phyloP scores from a whole-genome alignment of 2,329 filamentous ascomycete genomes.

The Trichoderma citrinoviride region DNA sequence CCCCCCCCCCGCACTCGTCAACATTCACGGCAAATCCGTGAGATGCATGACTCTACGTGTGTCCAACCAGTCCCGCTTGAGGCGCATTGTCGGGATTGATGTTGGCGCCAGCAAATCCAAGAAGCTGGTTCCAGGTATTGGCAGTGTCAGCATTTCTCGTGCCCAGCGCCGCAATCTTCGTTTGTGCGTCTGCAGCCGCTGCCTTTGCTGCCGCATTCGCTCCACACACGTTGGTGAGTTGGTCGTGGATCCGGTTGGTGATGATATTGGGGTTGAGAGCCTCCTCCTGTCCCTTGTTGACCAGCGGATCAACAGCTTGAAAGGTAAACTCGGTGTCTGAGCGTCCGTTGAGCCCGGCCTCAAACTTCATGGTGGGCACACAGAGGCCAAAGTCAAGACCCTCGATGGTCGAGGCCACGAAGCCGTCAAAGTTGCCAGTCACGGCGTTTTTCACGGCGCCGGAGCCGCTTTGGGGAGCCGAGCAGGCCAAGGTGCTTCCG shows the following conservation, averaged over 20 bases:
- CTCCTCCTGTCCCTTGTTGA: constrained; percentile 11
- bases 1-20: too few species aligned
- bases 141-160: constrained; percentile 9
- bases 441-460: constrained; percentile 8
- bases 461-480: neutral
- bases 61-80: neutral
- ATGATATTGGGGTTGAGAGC: constrained; percentile 16
- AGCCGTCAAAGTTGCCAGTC: constrained; percentile 13
- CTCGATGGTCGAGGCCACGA: neutral
- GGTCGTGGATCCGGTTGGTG: constrained; percentile 13
- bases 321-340: constrained; percentile 9
- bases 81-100: constrained; percentile 14
- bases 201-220: constrained; percentile 15
- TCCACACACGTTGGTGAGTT: constrained; percentile 11
- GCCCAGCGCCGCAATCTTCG: constrained; percentile 1
- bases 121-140: constrained; percentile 10
- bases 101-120: constrained; percentile 7
- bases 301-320: constrained; percentile 4
- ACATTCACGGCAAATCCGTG: neutral
- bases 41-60: neutral
- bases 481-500: neutral
- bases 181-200: neutral
- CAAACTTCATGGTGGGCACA: constrained; percentile 10
- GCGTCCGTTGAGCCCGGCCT: constrained; percentile 6
- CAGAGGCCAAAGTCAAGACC: constrained; percentile 10